Percentiles rank a stretch among this genome's conserved stretches.
Evolutionary conservation across 1,284 basidiomycete genomes (phyloP).

Genomic region (Microbotryum silenes-acaulis): DNA sequence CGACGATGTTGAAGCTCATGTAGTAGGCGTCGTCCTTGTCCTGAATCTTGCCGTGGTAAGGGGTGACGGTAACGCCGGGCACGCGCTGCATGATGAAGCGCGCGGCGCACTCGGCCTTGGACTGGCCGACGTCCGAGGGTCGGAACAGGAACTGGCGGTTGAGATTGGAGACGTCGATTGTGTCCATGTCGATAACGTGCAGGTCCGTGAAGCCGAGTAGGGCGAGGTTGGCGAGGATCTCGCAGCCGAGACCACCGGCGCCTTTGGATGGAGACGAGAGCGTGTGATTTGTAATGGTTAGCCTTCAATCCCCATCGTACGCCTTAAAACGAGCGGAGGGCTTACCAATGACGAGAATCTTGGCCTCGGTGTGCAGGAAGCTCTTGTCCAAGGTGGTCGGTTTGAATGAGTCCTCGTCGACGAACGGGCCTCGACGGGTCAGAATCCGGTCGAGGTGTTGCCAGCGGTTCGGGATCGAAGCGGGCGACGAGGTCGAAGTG

Average conservation of each 20-base stretch:
- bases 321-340: too few relatives aligned
- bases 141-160: constrained; percentile 98
- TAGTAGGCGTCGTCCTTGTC: constrained; percentile 96
- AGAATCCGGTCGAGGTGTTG: constrained; percentile 24
- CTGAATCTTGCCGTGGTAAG: constrained; percentile 95
- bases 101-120: constrained; percentile 89
- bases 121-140: constrained; percentile 80
- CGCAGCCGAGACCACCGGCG: constrained; percentile 88
- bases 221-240: constrained; percentile 87
- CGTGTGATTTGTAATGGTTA: too few relatives aligned
- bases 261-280: constrained; percentile 37
- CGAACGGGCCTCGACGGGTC: constrained; percentile 16
- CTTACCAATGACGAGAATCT: constrained; percentile 81
- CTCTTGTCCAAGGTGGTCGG: constrained; percentile 9
- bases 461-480: constrained; percentile 6
- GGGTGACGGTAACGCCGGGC: constrained; percentile 85
- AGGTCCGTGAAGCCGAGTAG: constrained; percentile 94
- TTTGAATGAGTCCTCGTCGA: constrained; percentile 23
- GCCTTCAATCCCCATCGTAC: too few relatives aligned
- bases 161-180: constrained; percentile 97
- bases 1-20: constrained; percentile 90
- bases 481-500: not conserved
- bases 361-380: constrained; percentile 74
- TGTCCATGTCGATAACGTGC: constrained; percentile 99
- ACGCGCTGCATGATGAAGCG: constrained; percentile 93